Conservation (phyloP, 2,329 filamentous ascomycete species). For the Fusarium beomiforme region DNA sequence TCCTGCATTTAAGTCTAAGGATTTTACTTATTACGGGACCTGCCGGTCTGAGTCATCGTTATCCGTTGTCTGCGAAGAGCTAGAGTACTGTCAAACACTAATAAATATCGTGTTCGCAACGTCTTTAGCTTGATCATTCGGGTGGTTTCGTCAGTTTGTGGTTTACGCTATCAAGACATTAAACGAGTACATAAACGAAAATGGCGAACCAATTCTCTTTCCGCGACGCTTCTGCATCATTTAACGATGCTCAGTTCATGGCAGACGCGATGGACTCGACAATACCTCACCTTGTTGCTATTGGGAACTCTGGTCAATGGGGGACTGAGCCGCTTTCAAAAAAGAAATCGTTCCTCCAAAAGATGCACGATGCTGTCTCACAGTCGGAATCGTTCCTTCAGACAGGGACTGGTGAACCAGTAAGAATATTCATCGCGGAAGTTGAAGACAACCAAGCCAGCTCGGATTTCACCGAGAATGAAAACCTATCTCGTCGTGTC, state of each 20-base stretch:
- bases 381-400: constrained; percentile 40
- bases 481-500: constrained; percentile 27
- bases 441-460: constrained; percentile 20
- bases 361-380: constrained; percentile 30
- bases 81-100: constrained; percentile 39
- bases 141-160: too few relatives aligned
- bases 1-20: constrained; percentile 24
- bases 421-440: constrained; percentile 45
- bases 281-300: constrained; percentile 41
- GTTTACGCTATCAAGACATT: too few relatives aligned
- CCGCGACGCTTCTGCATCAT: constrained; percentile 33
- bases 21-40: constrained; percentile 22
- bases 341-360: constrained; percentile 35
- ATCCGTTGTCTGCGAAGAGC: constrained; percentile 34
- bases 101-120: constrained; percentile 34
- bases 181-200: neutral
- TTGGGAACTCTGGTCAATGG: constrained; percentile 45
- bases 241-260: constrained; percentile 45
- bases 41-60: constrained; percentile 38
- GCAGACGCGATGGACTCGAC: constrained; percentile 45
- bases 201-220: constrained; percentile 38
- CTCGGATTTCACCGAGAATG: neutral
- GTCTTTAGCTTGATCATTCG: constrained; percentile 21
- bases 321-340: constrained; percentile 40
- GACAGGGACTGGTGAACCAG: constrained; percentile 36